These are phyloP conservation scores for Flaveria sonorensis DNA, from an alignment of 129 eudicot genomes.

Conservation along the genomic window DNA sequence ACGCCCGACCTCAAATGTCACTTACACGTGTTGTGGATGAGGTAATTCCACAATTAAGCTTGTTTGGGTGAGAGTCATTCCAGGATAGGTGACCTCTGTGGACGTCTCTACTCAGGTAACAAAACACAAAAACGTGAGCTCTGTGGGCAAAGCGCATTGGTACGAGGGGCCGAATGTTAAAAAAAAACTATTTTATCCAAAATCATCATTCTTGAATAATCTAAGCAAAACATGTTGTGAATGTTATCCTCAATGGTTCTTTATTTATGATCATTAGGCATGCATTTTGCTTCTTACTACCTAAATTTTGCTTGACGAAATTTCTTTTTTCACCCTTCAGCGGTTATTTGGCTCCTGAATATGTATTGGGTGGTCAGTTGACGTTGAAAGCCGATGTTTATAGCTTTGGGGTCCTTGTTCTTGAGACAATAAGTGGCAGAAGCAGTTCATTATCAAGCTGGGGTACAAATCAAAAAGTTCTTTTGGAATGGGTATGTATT, in stretches of 20 bases:
- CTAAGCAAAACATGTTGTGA: not conserved
- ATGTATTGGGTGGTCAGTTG: conserved; percentile 82
- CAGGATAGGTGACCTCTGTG: not conserved
- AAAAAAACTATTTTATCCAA: not conserved
- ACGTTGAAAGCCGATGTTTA: conserved; percentile 89
- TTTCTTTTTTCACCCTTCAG: conserved; percentile 42
- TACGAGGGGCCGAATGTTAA: not conserved
- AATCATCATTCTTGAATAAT: not conserved
- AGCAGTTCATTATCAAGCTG: conserved; percentile 59
- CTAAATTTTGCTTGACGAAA: conserved; percentile 15
- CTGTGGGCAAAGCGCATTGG: not conserved
- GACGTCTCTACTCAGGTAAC: not conserved
- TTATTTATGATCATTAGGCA: not conserved
- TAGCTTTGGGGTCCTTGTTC: conserved; percentile 91
- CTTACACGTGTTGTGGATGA: not conserved
- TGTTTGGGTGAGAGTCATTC: not conserved
- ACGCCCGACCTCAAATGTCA: not conserved
- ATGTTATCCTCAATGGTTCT: not conserved
- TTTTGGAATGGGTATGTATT: conserved; percentile 73
- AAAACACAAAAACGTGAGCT: not conserved
- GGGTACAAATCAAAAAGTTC: conserved; percentile 56
- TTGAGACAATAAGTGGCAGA: conserved; percentile 76
- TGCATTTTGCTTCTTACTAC: conserved; percentile 14
- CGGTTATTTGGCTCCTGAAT: conserved; percentile 97
- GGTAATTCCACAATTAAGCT: not conserved